Percentiles rank a stretch among this genome's conserved stretches.
phyloP scores from a whole-genome alignment of 352 stramenopile species.

The Pythium brassicae region DNA sequence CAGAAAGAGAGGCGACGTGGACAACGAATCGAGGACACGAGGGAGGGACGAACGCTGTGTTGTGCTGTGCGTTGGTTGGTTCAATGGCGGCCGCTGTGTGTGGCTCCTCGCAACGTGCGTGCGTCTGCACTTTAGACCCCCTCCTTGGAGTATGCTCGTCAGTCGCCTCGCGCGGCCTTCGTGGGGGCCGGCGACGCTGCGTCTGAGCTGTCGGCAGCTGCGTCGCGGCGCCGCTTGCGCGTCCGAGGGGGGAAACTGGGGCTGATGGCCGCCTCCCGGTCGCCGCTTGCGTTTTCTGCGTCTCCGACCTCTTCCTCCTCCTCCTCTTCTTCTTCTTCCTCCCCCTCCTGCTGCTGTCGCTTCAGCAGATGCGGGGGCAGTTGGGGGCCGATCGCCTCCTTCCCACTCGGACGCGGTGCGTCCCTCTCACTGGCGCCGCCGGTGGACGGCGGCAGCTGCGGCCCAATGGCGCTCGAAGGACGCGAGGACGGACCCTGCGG shows the following conservation, averaged over 20 bases:
- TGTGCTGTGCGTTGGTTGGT: no score
- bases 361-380: constrained; percentile 34
- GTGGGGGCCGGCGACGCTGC: not conserved
- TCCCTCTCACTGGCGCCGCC: constrained; percentile 3
- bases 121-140: no score
- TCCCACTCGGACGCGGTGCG: not conserved
- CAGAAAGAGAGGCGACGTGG: no score
- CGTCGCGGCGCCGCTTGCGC: constrained; percentile 5
- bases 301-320: not conserved
- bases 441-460: not conserved
- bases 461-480: not conserved
- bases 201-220: not conserved
- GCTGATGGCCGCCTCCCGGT: constrained; percentile 1
- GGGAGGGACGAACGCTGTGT: no score
- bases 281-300: not conserved
- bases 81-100: no score
- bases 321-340: not conserved
- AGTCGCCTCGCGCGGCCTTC: constrained; percentile 1
- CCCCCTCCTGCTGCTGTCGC: not conserved
- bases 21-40: no score
- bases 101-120: no score
- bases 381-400: constrained; percentile 49
- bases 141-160: no score
- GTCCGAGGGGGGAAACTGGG: constrained; percentile 7
- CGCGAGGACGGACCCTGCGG: constrained; percentile 10